Percentiles rank a stretch among this genome's conserved stretches.
Conservation (phyloP, 352 stramenopile genomes). For the Phytophthora citrophthora region DNA sequence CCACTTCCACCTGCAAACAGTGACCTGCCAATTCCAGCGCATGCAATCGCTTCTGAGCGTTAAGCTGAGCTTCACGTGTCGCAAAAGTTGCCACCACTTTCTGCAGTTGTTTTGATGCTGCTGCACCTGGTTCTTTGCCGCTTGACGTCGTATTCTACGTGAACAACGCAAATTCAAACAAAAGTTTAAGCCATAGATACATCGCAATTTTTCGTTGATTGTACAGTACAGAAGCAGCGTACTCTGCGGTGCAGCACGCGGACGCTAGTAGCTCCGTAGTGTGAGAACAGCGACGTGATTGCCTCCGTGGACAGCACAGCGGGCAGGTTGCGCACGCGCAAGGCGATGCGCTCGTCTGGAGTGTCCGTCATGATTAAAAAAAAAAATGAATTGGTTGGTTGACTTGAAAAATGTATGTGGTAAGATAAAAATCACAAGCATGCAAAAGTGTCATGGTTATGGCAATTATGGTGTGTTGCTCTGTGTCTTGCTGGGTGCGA, state of each 20-base stretch:
- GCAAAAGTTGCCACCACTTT: constrained; percentile 61
- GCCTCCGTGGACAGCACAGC: constrained; percentile 58
- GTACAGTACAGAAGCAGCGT: constrained; percentile 4
- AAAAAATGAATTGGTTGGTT: constrained; percentile 11
- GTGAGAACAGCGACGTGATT: constrained; percentile 59
- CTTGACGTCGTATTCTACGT: constrained; percentile 34
- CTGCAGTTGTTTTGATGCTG: constrained; percentile 23
- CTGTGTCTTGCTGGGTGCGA: not conserved
- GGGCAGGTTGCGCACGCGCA: constrained; percentile 72
- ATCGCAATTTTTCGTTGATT: not conserved
- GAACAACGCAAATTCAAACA: constrained; percentile 7
- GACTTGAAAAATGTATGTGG: constrained; percentile 17
- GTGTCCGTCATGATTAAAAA: constrained; percentile 3
- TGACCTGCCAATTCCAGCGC: constrained; percentile 64
- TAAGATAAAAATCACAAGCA: not conserved
- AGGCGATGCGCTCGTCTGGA: constrained; percentile 26
- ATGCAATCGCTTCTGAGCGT: constrained; percentile 51
- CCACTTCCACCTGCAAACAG: constrained; percentile 41
- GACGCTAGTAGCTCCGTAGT: constrained; percentile 64
- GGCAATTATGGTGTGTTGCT: constrained; percentile 9
- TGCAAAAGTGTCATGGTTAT: not conserved
- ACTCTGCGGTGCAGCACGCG: constrained; percentile 49
- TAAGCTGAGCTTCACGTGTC: constrained; percentile 32
- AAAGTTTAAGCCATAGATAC: constrained; percentile 11
- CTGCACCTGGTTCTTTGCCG: constrained; percentile 38